Evolutionary conservation across 164 flowering plant species (phyloP), one percentile per base, ranked within the genome.

Genomic region (Umbellularia californica): DNA sequence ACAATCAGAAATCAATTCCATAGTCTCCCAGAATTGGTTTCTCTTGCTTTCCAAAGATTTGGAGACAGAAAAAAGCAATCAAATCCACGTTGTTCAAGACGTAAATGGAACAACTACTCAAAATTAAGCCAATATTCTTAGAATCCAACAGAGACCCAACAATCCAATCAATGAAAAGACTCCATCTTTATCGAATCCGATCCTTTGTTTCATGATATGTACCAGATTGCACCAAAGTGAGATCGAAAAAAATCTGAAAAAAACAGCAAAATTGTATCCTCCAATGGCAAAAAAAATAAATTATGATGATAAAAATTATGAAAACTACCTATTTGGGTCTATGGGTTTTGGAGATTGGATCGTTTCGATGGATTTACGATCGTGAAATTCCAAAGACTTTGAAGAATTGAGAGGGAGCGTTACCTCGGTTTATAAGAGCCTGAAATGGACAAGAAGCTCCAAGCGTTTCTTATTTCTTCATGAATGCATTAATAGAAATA

Each of bases 121-220:
- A 72, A 72, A 72, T 60, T 65, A 70, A 68, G 67, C n/a, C 66
- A 62, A 72, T 51, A 70, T 24, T 65, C 22, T 67, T 65, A 20
- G 50, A 70, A 75, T 14, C 50, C 22, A 69, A 65, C 25, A 47
- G 17, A 23, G 20, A 65, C 68, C 52, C 74, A 76, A 63, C 30
- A 47, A 68, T 51, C 55, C 30, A 50, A 65, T 65, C 17, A 35
- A 20, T 15, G 64, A 75, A 68, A 19, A 68, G 14, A 55, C 35
- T 62, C 71, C 27, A 10, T 27, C 58, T 66, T 65, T 14, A 75
- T 35, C 14, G 50, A 24, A 70, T 27, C 68, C 72, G 70, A 17
- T 30, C 70, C 69, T 63, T 19, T 30, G 65, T 69, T 69, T 41
- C 27, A 25, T 15, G 71, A 77, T 72, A 67, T 65, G 72, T 24